Evolutionary conservation across 164 flowering plant genomes (phyloP).

Genomic region (Echeveria elegans): DNA sequence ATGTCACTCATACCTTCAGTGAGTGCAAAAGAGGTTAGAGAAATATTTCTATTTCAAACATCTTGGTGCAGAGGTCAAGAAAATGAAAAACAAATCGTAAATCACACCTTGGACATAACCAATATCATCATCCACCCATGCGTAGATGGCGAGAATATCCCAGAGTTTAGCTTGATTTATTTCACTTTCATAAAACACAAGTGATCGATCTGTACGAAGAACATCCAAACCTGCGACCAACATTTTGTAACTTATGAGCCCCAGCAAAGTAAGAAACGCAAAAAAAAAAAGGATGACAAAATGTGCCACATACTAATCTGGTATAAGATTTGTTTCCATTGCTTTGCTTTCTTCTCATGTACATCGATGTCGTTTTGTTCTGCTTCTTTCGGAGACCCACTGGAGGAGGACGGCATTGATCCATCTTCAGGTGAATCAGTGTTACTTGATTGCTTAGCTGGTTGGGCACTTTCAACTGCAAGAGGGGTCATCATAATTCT

Average conservation of each 20-base stretch:
- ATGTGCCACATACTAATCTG: conserved; percentile 56
- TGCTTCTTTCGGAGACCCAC: conserved; percentile 3
- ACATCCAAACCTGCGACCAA: conserved; percentile 73
- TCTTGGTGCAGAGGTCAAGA: neutral
- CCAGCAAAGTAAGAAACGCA: neutral
- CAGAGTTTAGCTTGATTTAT: conserved; percentile 76
- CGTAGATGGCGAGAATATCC: conserved; percentile 74
- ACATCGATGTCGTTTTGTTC: conserved; percentile 13
- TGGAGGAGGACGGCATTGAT: conserved; percentile 5
- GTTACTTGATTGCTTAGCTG: conserved; percentile 30
- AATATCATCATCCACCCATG: conserved; percentile 77
- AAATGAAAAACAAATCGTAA: neutral
- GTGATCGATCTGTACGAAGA: conserved; percentile 76
- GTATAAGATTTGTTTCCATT: conserved; percentile 70
- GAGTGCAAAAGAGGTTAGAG: neutral
- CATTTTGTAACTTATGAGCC: conserved; percentile 6
- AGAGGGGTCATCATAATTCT: conserved; percentile 51
- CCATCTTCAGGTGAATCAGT: conserved; percentile 12
- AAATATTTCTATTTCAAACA: neutral
- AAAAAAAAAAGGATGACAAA: neutral
- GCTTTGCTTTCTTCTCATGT: conserved; percentile 38
- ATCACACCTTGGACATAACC: conserved; percentile 81
- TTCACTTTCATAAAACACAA: conserved; percentile 69
- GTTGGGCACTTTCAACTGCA: conserved; percentile 53
- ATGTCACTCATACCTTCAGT: conserved; percentile 89